A percentile compares a stretch with the other conserved stretches of the same genome.
These are phyloP conservation scores for Achaetomium macrosporum DNA, from an alignment of 2,329 filamentous ascomycete genomes.

Conservation along the genomic window DNA sequence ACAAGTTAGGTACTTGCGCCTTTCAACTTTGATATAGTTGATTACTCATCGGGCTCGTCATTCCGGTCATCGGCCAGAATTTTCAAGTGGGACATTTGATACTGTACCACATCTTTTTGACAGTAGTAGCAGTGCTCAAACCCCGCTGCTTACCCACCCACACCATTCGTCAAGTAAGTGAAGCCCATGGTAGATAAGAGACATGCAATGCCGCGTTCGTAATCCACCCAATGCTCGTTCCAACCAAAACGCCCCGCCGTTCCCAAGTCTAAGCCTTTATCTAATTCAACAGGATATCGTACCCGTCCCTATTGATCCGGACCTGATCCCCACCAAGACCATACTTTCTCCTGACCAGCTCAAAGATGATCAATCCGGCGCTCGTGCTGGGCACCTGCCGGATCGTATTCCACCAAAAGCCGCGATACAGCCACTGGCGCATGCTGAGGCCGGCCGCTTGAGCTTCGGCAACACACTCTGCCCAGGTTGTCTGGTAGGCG, in stretches of 20 bases:
- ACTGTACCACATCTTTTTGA: too few species aligned
- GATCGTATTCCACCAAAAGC: conserved; percentile 67
- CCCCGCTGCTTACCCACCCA: too few species aligned
- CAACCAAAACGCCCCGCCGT: not conserved
- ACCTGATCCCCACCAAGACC: conserved; percentile 56
- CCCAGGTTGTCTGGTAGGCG: conserved; percentile 64
- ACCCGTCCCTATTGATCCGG: conserved; percentile 61
- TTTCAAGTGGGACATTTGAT: too few species aligned
- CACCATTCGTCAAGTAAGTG: too few species aligned
- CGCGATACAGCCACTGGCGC: conserved; percentile 60
- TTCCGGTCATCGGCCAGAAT: too few species aligned
- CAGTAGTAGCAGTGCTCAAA: too few species aligned
- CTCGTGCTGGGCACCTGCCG: conserved; percentile 71
- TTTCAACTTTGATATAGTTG: too few species aligned
- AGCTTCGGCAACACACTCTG: conserved; percentile 54
- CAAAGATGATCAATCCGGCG: conserved; percentile 72
- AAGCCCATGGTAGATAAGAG: too few species aligned
- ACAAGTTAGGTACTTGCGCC: too few species aligned
- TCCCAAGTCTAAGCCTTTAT: conserved; percentile 2
- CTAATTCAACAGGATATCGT: conserved; percentile 60
- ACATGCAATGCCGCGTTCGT: too few species aligned
- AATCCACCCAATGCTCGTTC: too few species aligned
- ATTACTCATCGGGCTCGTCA: too few species aligned
- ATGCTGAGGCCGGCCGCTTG: conserved; percentile 50
- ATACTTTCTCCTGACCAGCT: conserved; percentile 68